These are phyloP conservation scores for Aspergillus homomorphus DNA, from an alignment of 495 filamentous ascomycete species.

Conservation along the genomic window DNA sequence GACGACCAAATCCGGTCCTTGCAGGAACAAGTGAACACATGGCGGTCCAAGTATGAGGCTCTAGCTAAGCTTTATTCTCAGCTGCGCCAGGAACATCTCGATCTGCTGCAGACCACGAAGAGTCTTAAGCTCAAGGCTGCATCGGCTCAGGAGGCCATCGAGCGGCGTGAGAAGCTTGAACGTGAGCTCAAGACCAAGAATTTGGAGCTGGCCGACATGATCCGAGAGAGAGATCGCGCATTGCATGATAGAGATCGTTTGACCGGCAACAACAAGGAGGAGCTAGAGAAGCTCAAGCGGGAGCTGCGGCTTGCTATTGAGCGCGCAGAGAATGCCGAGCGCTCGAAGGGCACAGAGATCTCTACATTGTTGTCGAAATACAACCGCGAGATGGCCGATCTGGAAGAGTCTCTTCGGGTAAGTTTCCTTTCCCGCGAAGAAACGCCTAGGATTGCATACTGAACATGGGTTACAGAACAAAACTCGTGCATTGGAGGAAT, in stretches of 20 bases:
- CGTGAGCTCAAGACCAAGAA: constrained; percentile 99
- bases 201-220: constrained; percentile 96
- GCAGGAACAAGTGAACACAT: constrained; percentile 94
- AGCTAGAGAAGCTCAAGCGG: constrained; percentile 93
- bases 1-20: constrained; percentile 91
- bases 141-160: constrained; percentile 95
- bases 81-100: constrained; percentile 89
- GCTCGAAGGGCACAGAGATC: constrained; percentile 88
- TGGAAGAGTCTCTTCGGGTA: constrained; percentile 84
- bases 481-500: constrained; percentile 81
- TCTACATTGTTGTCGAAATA: constrained; percentile 92
- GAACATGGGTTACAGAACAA: constrained; percentile 53
- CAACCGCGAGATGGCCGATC: constrained; percentile 92
- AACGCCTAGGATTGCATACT: background rate
- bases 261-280: constrained; percentile 83
- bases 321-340: constrained; percentile 88
- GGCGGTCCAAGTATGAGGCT: constrained; percentile 94
- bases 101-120: constrained; percentile 93
- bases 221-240: constrained; percentile 92
- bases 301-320: constrained; percentile 91
- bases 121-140: constrained; percentile 91
- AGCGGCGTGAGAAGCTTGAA: constrained; percentile 89
- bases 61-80: constrained; percentile 96
- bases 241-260: constrained; percentile 86
- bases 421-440: constrained; percentile 15